phyloP scores from a whole-genome alignment of 2,329 filamentous ascomycete genomes.

The Penicillium polonicum region DNA sequence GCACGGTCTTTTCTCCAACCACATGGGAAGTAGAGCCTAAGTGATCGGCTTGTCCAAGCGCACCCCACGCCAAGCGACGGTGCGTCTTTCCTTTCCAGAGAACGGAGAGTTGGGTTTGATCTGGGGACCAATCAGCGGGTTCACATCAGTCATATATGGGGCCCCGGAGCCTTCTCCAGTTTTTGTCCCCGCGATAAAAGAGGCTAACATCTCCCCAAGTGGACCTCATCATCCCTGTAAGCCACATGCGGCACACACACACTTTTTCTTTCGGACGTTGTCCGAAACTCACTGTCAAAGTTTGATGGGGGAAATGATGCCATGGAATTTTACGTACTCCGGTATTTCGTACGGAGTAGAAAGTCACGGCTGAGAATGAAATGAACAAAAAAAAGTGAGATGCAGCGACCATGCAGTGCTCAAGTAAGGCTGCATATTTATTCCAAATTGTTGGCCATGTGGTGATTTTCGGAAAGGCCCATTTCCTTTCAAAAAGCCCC shows the following conservation, averaged over 20 bases:
- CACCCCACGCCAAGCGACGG: constrained; percentile 10
- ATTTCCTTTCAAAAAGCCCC: no score
- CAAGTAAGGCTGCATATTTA: background rate
- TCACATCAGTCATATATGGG: constrained; percentile 3
- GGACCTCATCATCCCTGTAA: background rate
- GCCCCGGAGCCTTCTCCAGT: background rate
- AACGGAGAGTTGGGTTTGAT: background rate
- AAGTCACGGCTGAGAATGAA: background rate
- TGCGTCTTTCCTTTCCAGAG: background rate
- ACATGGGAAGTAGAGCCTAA: background rate
- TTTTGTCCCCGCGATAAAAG: constrained; percentile 3
- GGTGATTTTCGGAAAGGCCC: background rate
- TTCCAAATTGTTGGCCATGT: background rate
- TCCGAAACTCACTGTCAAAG: background rate
- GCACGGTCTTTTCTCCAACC: background rate
- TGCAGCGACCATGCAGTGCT: background rate
- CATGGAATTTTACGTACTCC: background rate
- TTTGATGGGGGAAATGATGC: background rate
- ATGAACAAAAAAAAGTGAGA: background rate
- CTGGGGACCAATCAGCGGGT: background rate
- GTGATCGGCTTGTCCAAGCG: constrained; percentile 1
- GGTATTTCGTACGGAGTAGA: background rate
- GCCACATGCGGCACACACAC: background rate
- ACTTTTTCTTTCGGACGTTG: background rate
- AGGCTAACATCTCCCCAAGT: background rate